Base-by-base conservation (phyloP, 2,329 filamentous ascomycete species). In the Colletotrichum kahawae region DNA sequence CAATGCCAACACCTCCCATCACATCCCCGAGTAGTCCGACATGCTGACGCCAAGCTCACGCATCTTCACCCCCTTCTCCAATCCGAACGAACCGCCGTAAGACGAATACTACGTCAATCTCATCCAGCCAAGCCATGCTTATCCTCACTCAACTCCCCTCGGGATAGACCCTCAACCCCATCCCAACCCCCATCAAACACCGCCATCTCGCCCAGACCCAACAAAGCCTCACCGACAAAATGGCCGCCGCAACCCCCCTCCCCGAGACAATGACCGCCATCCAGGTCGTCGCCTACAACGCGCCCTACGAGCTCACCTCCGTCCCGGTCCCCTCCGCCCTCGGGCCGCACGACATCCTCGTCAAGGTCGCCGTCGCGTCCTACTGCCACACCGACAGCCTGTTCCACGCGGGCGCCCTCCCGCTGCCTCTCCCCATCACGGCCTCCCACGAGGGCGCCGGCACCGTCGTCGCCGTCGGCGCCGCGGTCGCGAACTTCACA, bases 371-470 rank as follows among this genome's bases (percentile, higher is more conserved):
- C 70, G 90, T 90, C 18, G 90, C 89, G 12, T 91, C 89, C 1
- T 87, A 92, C 79, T 93, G 91, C 83, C 91, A 93, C 83, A 92
- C 91, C 1, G 91, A 93, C 82, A 81, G 82, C 75, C 90, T 92
- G 88, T 89, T 92, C 5, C 78, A 79, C 8, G 78, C 83, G 3
- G 91, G 91, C 63, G 81, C 86, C 60, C 88, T 92, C 80, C 81
- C 80, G 8, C 85, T 86, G 0, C 70, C 80, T 4, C 83, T 92
- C 1, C 90, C 91, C 0, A 84, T 85, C 71, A 91, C 86, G 10
- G 89, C 85, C 8, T 92, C 89, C 0, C 90, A 92, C 79, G 90
- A 92, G 81, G 90, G 89, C 21, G 82, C 88, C 18, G 90, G 90
- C 21, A 90, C 90, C 21, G 85, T 92, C 66, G 87, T 87, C 9